These are phyloP conservation scores for Aleurites moluccanus DNA, from an alignment of 441 rosid species.

Conservation along the genomic window DNA sequence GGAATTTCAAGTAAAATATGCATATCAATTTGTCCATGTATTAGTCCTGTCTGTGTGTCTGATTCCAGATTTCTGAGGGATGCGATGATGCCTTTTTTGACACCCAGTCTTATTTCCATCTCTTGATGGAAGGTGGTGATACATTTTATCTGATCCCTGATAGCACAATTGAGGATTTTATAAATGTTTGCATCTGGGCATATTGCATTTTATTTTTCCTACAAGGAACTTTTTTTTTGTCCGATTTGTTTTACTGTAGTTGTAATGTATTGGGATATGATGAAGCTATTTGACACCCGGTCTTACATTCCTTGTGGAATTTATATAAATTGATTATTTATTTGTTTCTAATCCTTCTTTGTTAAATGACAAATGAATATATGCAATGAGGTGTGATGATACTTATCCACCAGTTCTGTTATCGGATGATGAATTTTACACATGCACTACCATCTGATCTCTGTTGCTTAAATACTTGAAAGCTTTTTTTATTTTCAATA, in stretches of 20 bases:
- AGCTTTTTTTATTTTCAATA: rapidly evolving
- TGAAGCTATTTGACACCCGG: conserved; percentile 34
- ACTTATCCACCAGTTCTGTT: conserved; percentile 52
- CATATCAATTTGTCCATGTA: too few species aligned
- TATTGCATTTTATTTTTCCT: neutral
- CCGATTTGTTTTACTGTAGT: neutral
- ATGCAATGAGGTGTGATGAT: conserved; percentile 59
- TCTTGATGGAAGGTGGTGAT: conserved; percentile 36
- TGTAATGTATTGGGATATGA: conserved; percentile 19
- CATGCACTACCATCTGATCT: conserved; percentile 97
- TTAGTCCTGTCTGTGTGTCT: neutral
- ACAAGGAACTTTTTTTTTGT: neutral
- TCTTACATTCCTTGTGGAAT: conserved; percentile 23
- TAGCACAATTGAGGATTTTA: too few species aligned
- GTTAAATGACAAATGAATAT: neutral
- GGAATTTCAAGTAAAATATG: neutral
- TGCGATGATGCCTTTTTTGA: conserved; percentile 38
- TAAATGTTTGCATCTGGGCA: too few species aligned
- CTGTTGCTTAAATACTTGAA: conserved; percentile 19
- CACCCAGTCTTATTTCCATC: conserved; percentile 44
- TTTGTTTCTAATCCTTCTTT: neutral
- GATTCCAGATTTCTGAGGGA: neutral
- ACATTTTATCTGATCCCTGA: conserved; percentile 27
- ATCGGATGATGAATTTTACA: conserved; percentile 49
- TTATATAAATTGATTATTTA: too few species aligned